Evolutionary conservation across 2,329 filamentous ascomycete genomes (phyloP).

Genomic region (Berkeleyomyces rouxiae): DNA sequence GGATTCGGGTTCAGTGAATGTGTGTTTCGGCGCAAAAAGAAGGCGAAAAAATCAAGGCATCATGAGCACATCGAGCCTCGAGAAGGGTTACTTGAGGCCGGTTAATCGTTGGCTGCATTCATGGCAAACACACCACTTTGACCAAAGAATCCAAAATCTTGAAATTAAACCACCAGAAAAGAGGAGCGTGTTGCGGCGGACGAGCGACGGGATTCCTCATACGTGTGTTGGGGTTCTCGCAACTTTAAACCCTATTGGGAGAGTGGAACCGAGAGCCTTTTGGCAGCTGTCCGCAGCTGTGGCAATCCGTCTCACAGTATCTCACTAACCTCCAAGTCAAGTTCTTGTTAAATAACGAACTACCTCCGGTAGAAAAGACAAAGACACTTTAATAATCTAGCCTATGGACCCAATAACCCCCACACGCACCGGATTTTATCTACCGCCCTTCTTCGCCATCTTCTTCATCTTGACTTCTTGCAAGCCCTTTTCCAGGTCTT

Average conservation of each 20-base stretch:
- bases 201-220: neutral
- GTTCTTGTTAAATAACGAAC: neutral
- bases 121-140: too few species aligned
- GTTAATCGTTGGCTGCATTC: neutral
- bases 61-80: neutral
- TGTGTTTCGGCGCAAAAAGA: neutral
- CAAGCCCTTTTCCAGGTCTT: conserved; percentile 44
- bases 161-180: neutral
- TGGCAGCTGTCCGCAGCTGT: neutral
- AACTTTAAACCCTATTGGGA: neutral
- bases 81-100: neutral
- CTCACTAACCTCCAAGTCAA: neutral
- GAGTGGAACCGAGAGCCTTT: too few species aligned
- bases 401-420: neutral
- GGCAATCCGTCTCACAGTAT: neutral
- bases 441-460: conserved; percentile 14
- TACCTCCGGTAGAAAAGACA: neutral
- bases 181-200: neutral
- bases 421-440: conserved; percentile 8
- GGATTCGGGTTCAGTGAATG: neutral
- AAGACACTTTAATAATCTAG: neutral
- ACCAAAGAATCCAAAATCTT: neutral
- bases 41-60: neutral
- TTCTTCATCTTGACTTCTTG: conserved; percentile 23
- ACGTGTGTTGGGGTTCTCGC: neutral